A percentile compares a stretch with the other conserved stretches of the same genome.
Conservation (phyloP, 2,329 filamentous ascomycete species). For the Xylariaceae sp. region DNA sequence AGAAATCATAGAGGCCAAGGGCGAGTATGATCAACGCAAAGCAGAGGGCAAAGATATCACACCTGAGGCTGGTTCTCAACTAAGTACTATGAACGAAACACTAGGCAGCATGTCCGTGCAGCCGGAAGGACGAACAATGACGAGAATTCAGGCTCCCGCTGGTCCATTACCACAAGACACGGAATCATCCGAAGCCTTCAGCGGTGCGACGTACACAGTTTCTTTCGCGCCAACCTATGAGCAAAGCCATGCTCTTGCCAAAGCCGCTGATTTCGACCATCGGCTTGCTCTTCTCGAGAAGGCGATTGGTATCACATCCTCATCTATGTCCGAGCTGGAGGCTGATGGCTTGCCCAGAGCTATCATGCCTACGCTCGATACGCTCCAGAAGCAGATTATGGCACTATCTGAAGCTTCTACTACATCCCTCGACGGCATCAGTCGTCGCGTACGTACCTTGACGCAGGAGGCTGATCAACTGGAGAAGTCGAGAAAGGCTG, state of each 20-base stretch:
- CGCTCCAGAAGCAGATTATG: slow-evolving; percentile 74
- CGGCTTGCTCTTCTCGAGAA: slow-evolving; percentile 76
- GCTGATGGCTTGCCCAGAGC: slow-evolving; percentile 57
- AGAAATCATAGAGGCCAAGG: slow-evolving; percentile 50
- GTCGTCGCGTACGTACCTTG: slow-evolving; percentile 64
- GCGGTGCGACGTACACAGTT: slow-evolving; percentile 55
- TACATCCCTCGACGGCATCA: slow-evolving; percentile 68
- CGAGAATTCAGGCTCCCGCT: slow-evolving; percentile 16
- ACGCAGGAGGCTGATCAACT: slow-evolving; percentile 69
- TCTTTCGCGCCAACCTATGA: slow-evolving; percentile 62
- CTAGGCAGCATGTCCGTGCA: slow-evolving; percentile 59
- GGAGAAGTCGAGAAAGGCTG: slow-evolving; percentile 59
- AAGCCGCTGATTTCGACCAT: slow-evolving; percentile 83
- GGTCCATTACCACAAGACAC: slow-evolving; percentile 21
- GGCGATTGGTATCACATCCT: slow-evolving; percentile 71
- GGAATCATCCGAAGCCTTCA: slow-evolving; percentile 12
- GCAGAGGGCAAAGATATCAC: slow-evolving; percentile 39
- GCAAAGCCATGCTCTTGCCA: slow-evolving; percentile 67
- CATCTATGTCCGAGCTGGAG: slow-evolving; percentile 54
- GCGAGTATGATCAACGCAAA: slow-evolving; percentile 53
- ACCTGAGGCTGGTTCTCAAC: slow-evolving; percentile 46
- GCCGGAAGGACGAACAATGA: slow-evolving; percentile 21
- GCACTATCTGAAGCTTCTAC: slow-evolving; percentile 70
- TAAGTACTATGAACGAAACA: slow-evolving; percentile 66
- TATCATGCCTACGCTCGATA: slow-evolving; percentile 76